Evolutionary conservation across 495 filamentous ascomycete species (phyloP).

Genomic region (Neurospora sp.): DNA sequence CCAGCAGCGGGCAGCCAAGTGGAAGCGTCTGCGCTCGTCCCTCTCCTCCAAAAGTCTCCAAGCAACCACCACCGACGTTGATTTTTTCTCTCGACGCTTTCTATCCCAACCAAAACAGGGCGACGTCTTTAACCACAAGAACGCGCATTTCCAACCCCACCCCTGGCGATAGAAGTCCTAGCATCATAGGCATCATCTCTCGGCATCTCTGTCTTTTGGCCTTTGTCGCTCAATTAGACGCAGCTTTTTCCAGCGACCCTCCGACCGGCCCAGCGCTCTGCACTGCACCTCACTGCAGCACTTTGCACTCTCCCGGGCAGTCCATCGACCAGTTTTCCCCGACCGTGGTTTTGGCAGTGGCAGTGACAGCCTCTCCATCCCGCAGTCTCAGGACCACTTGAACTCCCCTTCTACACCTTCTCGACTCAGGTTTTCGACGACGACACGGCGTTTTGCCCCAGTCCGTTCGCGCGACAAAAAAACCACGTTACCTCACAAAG

Average conservation of each 20-base stretch:
- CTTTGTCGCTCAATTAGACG: constrained; percentile 14
- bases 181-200: constrained; percentile 10
- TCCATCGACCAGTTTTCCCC: constrained; percentile 14
- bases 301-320: background rate
- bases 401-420: constrained; percentile 5
- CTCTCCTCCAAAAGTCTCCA: constrained; percentile 23
- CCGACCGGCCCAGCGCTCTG: constrained; percentile 9
- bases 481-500: constrained; percentile 5
- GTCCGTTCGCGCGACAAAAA: constrained; percentile 5
- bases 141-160: constrained; percentile 9
- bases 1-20: background rate
- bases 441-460: constrained; percentile 5
- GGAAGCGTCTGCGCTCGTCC: background rate
- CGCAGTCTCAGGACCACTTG: constrained; percentile 6
- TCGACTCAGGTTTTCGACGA: constrained; percentile 6
- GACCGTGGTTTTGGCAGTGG: constrained; percentile 17
- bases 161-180: constrained; percentile 20
- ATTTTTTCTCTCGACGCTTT: constrained; percentile 17
- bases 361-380: constrained; percentile 1
- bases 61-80: constrained; percentile 16
- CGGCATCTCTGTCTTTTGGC: constrained; percentile 8
- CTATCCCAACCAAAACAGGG: constrained; percentile 12
- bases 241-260: constrained; percentile 13
- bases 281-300: constrained; percentile 7
- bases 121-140: constrained; percentile 17